These are phyloP conservation scores for Penicillium oxalicum DNA, from an alignment of 2,329 filamentous ascomycete species.

Conservation along the genomic window DNA sequence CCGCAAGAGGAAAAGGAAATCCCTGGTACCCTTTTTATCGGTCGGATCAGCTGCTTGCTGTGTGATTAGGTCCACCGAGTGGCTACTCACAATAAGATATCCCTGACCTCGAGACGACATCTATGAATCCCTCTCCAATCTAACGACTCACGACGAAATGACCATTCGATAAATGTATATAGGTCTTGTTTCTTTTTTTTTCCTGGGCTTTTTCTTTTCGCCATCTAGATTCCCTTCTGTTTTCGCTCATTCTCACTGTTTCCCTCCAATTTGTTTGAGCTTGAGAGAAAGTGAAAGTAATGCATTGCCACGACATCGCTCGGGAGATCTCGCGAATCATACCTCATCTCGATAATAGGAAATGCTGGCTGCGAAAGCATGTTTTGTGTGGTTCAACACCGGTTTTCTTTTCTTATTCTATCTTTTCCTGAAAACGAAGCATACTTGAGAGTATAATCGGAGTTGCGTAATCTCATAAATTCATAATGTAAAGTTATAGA, in stretches of 20 bases:
- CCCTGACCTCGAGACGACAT: not conserved
- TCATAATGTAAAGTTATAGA: not conserved
- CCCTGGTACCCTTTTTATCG: not conserved
- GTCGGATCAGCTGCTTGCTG: not conserved
- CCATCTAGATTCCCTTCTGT: no score
- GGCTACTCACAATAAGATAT: not conserved
- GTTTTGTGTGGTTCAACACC: no score
- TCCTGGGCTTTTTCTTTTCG: not conserved
- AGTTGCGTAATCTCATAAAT: not conserved
- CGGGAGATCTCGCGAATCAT: no score
- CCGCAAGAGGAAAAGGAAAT: no score
- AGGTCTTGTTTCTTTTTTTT: slow-evolving; percentile 1
- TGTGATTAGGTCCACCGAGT: no score
- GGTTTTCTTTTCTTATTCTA: no score
- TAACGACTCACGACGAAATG: slow-evolving; percentile 11
- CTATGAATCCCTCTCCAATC: not conserved
- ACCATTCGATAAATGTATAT: slow-evolving; percentile 12
- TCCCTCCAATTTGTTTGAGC: no score
- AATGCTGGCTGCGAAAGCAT: no score
- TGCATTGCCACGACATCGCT: no score
- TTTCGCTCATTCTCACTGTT: no score
- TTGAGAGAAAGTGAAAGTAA: no score
- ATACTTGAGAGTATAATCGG: not conserved
- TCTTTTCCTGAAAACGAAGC: not conserved
- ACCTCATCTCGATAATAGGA: no score